Evolutionary conservation across 306 rosid genomes (phyloP).

Genomic region (Boehmeria nivea): DNA sequence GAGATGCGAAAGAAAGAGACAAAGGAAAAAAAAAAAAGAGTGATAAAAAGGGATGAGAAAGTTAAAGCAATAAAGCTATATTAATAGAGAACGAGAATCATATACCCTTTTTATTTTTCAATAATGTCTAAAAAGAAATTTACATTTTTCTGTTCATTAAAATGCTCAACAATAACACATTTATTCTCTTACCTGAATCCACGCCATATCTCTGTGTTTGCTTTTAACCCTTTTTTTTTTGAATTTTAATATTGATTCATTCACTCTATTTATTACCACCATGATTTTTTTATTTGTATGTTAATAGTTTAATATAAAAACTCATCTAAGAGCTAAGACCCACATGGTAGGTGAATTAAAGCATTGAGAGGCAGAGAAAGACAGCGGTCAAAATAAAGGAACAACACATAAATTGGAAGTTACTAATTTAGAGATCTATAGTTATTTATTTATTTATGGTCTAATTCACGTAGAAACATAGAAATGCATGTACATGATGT

Average conservation of each 20-base stretch:
- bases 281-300: not conserved
- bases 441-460: no score
- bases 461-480: no score
- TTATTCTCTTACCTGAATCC: constrained; percentile 22
- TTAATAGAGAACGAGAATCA: constrained; percentile 7
- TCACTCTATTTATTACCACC: not conserved
- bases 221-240: not conserved
- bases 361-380: not conserved
- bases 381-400: not conserved
- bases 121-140: not conserved
- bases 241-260: not conserved
- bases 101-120: constrained; percentile 6
- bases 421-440: no score
- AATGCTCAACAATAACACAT: not conserved
- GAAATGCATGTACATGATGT: no score
- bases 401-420: no score
- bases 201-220: not conserved
- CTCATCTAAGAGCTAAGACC: not conserved
- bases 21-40: constrained; percentile 1
- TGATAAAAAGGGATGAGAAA: not conserved
- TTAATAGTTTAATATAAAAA: not conserved
- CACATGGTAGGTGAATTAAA: constrained; percentile 1
- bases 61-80: not conserved
- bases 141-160: not conserved
- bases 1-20: constrained; percentile 18